Evolutionary conservation across 345 rosid genomes (phyloP).

Genomic region (Sonneratia caseolaris): DNA sequence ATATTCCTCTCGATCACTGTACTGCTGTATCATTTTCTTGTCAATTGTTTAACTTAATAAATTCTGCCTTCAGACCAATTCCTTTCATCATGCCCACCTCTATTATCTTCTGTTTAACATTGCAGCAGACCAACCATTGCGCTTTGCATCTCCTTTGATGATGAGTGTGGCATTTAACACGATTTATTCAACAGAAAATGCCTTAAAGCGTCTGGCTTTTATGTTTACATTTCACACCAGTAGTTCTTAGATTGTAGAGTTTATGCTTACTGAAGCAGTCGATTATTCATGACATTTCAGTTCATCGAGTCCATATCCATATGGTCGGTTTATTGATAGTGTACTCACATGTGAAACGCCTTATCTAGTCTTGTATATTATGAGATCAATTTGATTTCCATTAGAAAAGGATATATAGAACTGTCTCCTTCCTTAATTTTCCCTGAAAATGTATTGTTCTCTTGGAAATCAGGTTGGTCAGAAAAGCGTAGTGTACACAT

Average conservation of each 20-base stretch:
- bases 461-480: no score
- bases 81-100: neutral
- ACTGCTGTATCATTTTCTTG: neutral
- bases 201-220: neutral
- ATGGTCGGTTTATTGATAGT: neutral
- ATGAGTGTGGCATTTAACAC: neutral
- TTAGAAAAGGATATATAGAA: no score
- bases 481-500: neutral
- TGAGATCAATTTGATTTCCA: no score
- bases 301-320: neutral
- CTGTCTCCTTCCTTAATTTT: no score
- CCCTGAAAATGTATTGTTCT: no score
- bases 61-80: neutral
- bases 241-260: neutral
- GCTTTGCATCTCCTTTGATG: neutral
- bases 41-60: neutral
- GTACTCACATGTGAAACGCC: neutral
- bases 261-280: neutral
- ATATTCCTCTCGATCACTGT: neutral
- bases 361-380: neutral
- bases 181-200: neutral
- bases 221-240: neutral
- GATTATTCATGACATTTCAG: neutral
- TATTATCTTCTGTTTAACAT: neutral
- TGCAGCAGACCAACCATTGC: neutral